These are phyloP conservation scores for Leccinum barrowsii DNA, from an alignment of 768 basidiomycete genomes.

Conservation along the genomic window DNA sequence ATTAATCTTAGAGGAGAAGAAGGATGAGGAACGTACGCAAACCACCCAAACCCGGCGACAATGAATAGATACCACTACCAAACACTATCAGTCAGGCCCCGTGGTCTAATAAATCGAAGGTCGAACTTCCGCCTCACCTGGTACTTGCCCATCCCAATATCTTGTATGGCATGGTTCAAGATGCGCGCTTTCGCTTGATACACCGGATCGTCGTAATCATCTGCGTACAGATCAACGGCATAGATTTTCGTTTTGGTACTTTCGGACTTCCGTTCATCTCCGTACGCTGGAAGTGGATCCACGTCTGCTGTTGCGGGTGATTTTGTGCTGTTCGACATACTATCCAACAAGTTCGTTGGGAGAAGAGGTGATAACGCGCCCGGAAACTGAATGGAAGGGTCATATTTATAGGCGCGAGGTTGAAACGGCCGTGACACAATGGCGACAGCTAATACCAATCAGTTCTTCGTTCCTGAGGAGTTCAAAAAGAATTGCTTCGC, in stretches of 20 bases:
- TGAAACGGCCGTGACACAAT: neutral
- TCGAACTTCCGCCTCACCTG: slow-evolving; percentile 33
- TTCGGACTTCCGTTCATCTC: neutral
- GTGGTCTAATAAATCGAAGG: neutral
- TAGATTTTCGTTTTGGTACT: neutral
- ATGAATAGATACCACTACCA: slow-evolving; percentile 37
- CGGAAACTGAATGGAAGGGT: neutral
- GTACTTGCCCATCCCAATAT: slow-evolving; percentile 56
- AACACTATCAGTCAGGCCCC: neutral
- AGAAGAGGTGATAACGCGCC: neutral
- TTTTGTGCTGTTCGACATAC: slow-evolving; percentile 1
- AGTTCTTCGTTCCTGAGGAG: too few species aligned
- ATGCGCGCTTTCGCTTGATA: slow-evolving; percentile 49
- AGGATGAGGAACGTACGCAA: slow-evolving; percentile 28
- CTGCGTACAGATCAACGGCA: slow-evolving; percentile 30
- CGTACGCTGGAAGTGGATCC: neutral
- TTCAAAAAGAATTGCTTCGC: too few species aligned
- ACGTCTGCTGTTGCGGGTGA: neutral
- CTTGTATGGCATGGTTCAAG: slow-evolving; percentile 45
- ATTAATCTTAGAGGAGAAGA: too few species aligned
- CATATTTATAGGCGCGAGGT: neutral
- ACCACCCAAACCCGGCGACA: slow-evolving; percentile 42
- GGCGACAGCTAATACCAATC: neutral
- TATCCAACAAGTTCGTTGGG: neutral
- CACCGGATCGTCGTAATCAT: slow-evolving; percentile 40